phyloP scores from a whole-genome alignment of 139 green algal genomes.

The Pseudopediastrum boryanum region DNA sequence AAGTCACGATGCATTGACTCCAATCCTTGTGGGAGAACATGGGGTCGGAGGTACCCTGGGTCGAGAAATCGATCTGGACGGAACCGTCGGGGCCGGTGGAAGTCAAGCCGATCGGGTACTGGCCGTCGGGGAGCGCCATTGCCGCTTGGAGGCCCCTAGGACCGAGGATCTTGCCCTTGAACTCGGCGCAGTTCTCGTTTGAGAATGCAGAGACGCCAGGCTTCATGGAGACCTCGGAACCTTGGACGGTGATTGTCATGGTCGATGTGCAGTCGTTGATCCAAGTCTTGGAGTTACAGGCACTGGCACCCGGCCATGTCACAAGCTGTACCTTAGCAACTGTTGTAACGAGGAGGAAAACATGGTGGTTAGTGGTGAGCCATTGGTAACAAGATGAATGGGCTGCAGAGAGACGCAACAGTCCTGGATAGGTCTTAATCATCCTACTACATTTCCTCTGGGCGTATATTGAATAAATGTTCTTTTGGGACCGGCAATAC shows the following conservation, averaged over 20 bases:
- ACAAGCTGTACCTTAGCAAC: conserved; percentile 17
- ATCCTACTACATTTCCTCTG: too few species aligned
- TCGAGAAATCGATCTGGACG: conserved; percentile 28
- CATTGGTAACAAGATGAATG: neutral
- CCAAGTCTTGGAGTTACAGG: conserved; percentile 43
- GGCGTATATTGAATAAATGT: neutral
- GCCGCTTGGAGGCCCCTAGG: conserved; percentile 22
- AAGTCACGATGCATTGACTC: conserved; percentile 29
- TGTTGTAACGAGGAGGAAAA: neutral
- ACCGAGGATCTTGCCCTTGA: conserved; percentile 5
- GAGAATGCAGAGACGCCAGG: neutral
- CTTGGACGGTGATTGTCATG: conserved; percentile 27
- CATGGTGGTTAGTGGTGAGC: too few species aligned
- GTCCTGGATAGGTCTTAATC: too few species aligned
- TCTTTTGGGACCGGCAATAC: neutral
- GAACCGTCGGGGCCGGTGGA: conserved; percentile 30
- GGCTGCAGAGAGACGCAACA: neutral
- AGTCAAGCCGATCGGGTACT: conserved; percentile 40
- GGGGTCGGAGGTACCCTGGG: conserved; percentile 17
- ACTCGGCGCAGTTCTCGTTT: conserved; percentile 17
- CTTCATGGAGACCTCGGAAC: conserved; percentile 7
- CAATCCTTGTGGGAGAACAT: conserved; percentile 33
- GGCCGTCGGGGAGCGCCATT: conserved; percentile 24
- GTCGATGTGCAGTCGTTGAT: conserved; percentile 34
- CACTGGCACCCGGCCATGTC: conserved; percentile 23